phyloP scores from a whole-genome alignment of 352 stramenopile species.

The Phytopythium ostracodes region DNA sequence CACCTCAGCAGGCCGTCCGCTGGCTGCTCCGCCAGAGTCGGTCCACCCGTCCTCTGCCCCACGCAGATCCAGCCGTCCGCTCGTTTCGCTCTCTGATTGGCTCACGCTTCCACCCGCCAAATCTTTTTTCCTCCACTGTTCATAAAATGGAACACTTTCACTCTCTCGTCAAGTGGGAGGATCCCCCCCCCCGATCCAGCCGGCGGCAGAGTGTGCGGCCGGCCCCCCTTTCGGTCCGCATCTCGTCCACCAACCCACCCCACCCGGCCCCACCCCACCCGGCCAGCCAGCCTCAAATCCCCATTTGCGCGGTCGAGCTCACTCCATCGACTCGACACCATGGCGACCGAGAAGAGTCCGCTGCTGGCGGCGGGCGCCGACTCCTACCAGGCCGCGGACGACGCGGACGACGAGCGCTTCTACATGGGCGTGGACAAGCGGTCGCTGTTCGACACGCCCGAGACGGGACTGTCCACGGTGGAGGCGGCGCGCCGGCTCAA shows the following conservation, averaged over 20 bases:
- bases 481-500: conserved; percentile 76
- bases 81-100: neutral
- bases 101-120: neutral
- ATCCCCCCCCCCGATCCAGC: no score
- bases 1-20: no score
- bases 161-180: no score
- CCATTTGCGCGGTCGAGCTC: conserved; percentile 1
- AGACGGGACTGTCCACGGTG: conserved; percentile 72
- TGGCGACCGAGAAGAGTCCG: conserved; percentile 49
- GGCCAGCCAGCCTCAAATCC: neutral
- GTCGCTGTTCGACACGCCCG: conserved; percentile 59
- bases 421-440: conserved; percentile 83
- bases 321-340: neutral
- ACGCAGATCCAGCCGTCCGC: neutral
- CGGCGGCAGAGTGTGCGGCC: no score
- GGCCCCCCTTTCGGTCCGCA: no score
- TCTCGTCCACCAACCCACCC: no score
- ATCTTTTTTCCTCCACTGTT: conserved; percentile 4
- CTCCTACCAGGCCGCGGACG: conserved; percentile 9
- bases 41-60: no score
- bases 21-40: no score
- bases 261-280: neutral
- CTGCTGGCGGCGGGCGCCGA: conserved; percentile 14
- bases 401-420: conserved; percentile 61
- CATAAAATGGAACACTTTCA: neutral